Conservation (phyloP, 2,329 filamentous ascomycete genomes). For the Curvularia spicifera region DNA sequence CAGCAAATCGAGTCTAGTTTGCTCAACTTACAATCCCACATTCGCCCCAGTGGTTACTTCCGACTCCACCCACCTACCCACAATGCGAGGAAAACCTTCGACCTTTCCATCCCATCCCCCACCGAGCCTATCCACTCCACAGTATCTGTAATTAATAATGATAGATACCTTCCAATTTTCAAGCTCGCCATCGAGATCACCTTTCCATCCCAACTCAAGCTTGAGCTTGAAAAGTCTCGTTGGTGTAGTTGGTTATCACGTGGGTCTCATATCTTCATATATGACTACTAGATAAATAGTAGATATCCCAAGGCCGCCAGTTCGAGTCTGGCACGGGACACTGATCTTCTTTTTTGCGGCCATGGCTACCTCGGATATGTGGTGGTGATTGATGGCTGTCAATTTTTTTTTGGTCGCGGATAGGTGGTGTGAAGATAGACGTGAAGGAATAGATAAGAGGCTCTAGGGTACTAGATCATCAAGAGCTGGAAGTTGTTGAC, state of each 20-base stretch:
- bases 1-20: neutral
- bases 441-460: neutral
- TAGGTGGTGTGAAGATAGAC: neutral
- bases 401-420: neutral
- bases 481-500: neutral
- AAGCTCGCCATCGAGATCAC: slow-evolving; percentile 5
- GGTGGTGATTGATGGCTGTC: too few species aligned
- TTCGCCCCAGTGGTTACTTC: neutral
- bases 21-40: neutral
- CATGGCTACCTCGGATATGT: too few species aligned
- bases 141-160: accelerated
- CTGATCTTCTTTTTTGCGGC: slow-evolving; percentile 5
- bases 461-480: neutral
- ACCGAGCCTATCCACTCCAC: neutral
- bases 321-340: slow-evolving; percentile 18
- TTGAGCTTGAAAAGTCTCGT: slow-evolving; percentile 9
- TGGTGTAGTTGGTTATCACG: slow-evolving; percentile 22
- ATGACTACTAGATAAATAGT: slow-evolving; percentile 5
- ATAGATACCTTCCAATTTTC: accelerated
- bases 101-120: neutral
- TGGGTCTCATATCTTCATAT: slow-evolving; percentile 16
- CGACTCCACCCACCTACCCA: neutral
- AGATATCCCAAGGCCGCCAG: slow-evolving; percentile 20
- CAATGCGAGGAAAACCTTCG: neutral
- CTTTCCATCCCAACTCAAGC: slow-evolving; percentile 4